phyloP scores from a whole-genome alignment of 2,329 filamentous ascomycete genomes.

The Alternaria gaisen region DNA sequence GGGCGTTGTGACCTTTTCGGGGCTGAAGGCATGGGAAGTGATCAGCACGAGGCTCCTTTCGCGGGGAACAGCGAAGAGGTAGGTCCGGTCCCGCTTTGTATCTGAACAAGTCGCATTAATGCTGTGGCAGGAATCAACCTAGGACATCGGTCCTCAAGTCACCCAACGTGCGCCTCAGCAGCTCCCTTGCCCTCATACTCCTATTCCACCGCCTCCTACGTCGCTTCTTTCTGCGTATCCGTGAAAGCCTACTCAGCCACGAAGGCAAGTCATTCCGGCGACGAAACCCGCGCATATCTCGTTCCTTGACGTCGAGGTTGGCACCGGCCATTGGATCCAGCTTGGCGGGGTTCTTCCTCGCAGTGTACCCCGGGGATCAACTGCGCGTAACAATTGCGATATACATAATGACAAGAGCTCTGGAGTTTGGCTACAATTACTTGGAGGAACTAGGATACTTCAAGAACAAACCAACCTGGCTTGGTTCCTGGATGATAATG shows the following conservation, averaged over 20 bases:
- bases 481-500: slow-evolving; percentile 62
- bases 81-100: neutral
- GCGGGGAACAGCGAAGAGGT: slow-evolving; percentile 41
- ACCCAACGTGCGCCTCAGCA: slow-evolving; percentile 76
- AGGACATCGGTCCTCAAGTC: slow-evolving; percentile 61
- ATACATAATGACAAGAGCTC: slow-evolving; percentile 78
- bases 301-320: slow-evolving; percentile 79
- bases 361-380: slow-evolving; percentile 75
- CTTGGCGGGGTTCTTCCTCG: slow-evolving; percentile 82
- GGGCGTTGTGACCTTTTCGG: slow-evolving; percentile 54
- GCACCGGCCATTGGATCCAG: slow-evolving; percentile 92
- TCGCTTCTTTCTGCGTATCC: slow-evolving; percentile 84
- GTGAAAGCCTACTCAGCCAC: slow-evolving; percentile 80
- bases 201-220: slow-evolving; percentile 89
- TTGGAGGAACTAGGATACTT: slow-evolving; percentile 75
- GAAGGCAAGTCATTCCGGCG: slow-evolving; percentile 80
- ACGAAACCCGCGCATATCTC: slow-evolving; percentile 80
- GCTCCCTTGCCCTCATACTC: slow-evolving; percentile 84
- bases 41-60: slow-evolving; percentile 50
- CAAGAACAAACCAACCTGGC: slow-evolving; percentile 73
- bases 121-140: slow-evolving; percentile 43
- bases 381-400: slow-evolving; percentile 83
- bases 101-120: slow-evolving; percentile 1
- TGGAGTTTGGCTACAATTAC: slow-evolving; percentile 88
- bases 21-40: slow-evolving; percentile 58